Percentiles rank a stretch among this genome's conserved stretches.
phyloP scores from a whole-genome alignment of 1,284 basidiomycete species.

The Tylopilus orsonianus region DNA sequence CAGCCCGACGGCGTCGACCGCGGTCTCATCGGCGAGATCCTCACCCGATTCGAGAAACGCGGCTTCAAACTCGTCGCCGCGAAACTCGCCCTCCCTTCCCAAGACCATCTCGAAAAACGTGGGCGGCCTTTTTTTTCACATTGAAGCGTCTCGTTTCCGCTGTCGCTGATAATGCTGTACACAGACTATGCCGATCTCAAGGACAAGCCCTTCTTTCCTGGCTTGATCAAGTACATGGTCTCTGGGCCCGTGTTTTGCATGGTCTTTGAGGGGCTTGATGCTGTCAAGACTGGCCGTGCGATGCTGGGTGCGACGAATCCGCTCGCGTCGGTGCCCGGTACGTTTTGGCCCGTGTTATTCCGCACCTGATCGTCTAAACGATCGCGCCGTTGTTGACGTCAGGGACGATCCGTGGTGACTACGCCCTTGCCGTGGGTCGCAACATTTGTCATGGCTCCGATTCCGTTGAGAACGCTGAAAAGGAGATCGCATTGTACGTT shows the following conservation, averaged over 20 bases:
- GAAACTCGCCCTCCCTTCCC: conserved; percentile 78
- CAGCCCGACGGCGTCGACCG: conserved; percentile 98
- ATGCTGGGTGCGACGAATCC: conserved; percentile 99
- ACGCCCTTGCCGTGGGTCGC: conserved; percentile 87
- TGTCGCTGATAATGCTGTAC: conserved; percentile 11
- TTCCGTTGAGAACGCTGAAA: conserved; percentile 86
- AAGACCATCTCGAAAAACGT: conserved; percentile 87
- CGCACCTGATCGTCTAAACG: neutral
- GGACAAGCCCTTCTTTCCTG: conserved; percentile 90
- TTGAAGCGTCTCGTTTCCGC: conserved; percentile 5
- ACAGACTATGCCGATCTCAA: conserved; percentile 93
- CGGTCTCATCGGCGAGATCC: conserved; percentile 92
- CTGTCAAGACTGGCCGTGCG: conserved; percentile 92
- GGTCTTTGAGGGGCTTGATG: conserved; percentile 97
- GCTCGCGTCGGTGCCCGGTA: conserved; percentile 83
- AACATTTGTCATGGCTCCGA: conserved; percentile 97
- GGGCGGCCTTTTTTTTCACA: conserved; percentile 19
- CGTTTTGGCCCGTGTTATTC: conserved; percentile 14
- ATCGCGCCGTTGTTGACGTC: neutral
- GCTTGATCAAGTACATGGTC: conserved; percentile 92
- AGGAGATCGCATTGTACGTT: conserved; percentile 86
- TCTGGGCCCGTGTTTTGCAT: conserved; percentile 95
- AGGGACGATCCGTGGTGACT: conserved; percentile 93
- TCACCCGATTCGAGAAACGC: conserved; percentile 90
- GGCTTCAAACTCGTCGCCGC: conserved; percentile 93